Conservation (phyloP, 306 rosid species). For the Fagus crenata region DNA sequence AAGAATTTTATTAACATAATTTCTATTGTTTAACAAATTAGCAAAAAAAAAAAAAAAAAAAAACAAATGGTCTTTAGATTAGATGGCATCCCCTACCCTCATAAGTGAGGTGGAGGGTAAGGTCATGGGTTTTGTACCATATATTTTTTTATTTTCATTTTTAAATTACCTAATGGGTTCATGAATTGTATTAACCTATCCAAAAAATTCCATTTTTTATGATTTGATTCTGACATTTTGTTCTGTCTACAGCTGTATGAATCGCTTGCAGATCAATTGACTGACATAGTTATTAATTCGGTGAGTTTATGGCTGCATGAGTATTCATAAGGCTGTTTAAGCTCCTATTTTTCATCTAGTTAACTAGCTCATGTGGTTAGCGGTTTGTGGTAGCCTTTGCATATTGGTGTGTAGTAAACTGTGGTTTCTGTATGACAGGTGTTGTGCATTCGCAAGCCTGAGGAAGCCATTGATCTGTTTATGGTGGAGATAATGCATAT, state of each 20-base stretch:
- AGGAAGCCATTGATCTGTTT: conserved; percentile 83
- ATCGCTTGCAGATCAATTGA: conserved; percentile 85
- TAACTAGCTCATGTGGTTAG: background rate
- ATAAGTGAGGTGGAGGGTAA: background rate
- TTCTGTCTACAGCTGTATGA: conserved; percentile 70
- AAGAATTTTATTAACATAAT: too few relatives aligned
- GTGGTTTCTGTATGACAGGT: conserved; percentile 52
- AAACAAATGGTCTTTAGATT: background rate
- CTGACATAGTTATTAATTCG: conserved; percentile 76
- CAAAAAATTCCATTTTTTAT: background rate
- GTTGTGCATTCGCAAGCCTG: conserved; percentile 80
- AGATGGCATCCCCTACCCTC: background rate
- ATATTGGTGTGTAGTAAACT: conserved; percentile 14
- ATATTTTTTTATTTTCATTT: too few relatives aligned
- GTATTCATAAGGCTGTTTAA: background rate
- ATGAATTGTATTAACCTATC: background rate
- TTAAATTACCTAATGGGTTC: background rate
- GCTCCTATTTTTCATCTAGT: background rate
- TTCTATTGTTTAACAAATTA: background rate
- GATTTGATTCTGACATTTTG: conserved; percentile 9
- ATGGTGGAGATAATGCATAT: conserved; percentile 99
- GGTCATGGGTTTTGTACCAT: background rate
- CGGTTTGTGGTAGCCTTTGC: conserved; percentile 11
- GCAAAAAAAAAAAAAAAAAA: too few relatives aligned
- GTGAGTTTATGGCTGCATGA: conserved; percentile 45